Base-by-base conservation (phyloP, 2,329 filamentous ascomycete genomes). In the Botrytis galanthina region DNA sequence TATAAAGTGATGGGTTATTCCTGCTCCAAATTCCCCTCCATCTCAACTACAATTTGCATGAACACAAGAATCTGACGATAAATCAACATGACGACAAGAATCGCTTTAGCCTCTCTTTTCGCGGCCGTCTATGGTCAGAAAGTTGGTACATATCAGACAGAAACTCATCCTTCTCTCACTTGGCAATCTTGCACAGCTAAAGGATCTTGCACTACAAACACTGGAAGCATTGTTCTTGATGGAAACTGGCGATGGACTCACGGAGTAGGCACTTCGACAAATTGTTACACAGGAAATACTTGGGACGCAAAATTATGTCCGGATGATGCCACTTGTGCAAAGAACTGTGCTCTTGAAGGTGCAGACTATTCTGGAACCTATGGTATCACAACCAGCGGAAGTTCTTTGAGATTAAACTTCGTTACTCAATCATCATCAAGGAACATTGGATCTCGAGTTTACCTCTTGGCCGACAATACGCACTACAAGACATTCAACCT, bases 401-500 rank as follows among this genome's bases (percentile, higher is more conserved):
- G 84, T 79, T 81, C 84, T 74, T 82, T 90, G 76, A 86, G 82
- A 78, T 82, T 90, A 75, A 86, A 86, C 80, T 89, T 90, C 77
- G 87, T 89, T 76, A 89, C 87, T 74, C 82, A 84, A 76, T 76
- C 78, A 37, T 84, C 83, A 80, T 82, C 81, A 67, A 84, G 81
- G 77, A 87, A 87, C 79, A 79, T 87, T 62, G 86, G 85, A 37
- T 84, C 88, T 72, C 87, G 91, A 77, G 82, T 90, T 61, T 93
- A 92, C 81, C 85, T 93, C 75, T 87, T 93, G 84, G 86, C 87
- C 77, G 83, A 85, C 70, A 87, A 90, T 62, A 84, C 84, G 77
- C 87, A 86, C 74, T 93, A 93, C 82, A 83, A 92, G 83, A 86
- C 87, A 80, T 90, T 92, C 83, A 86, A 88, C 74, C 84, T 92